Evolutionary conservation across 1,284 basidiomycete genomes (phyloP).

Genomic region (Apiotrichum brassicae): DNA sequence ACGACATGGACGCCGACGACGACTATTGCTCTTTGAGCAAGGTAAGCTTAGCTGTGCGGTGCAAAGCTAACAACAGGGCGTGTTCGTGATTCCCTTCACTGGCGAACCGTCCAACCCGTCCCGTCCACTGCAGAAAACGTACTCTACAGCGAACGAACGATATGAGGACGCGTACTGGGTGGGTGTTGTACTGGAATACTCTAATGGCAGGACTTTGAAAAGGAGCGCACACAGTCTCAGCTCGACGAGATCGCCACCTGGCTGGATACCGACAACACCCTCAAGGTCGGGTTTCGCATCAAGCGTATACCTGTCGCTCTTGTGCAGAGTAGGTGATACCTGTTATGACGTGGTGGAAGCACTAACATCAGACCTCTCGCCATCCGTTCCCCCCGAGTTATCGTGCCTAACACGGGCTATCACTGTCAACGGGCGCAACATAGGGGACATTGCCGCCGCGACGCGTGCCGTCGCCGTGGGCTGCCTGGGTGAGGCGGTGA

Average conservation of each 20-base stretch:
- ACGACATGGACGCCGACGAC: conserved; percentile 3
- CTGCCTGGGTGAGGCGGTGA: conserved; percentile 29
- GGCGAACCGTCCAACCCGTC: too few relatives aligned
- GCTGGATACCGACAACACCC: conserved; percentile 22
- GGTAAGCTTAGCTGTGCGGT: conserved; percentile 15
- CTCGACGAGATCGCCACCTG: conserved; percentile 34
- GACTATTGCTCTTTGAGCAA: conserved; percentile 33
- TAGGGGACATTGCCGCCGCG: conserved; percentile 24
- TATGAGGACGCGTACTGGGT: conserved; percentile 22
- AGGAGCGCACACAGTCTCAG: conserved; percentile 22
- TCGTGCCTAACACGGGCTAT: not conserved
- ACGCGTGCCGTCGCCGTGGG: conserved; percentile 25
- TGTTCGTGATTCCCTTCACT: conserved; percentile 34
- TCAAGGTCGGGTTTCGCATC: conserved; percentile 16
- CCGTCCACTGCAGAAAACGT: conserved; percentile 21
- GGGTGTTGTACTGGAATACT: not conserved
- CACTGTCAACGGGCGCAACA: conserved; percentile 25
- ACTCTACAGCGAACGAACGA: conserved; percentile 14
- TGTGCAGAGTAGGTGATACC: conserved; percentile 28
- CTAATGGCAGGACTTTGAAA: conserved; percentile 23
- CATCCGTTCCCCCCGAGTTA: conserved; percentile 12
- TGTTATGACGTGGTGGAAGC: not conserved
- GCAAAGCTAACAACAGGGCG: conserved; percentile 19
- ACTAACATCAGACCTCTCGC: conserved; percentile 18
- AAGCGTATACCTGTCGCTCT: conserved; percentile 31